Evolutionary conservation across 148 eudicot genomes (phyloP), one percentile per base, ranked within the genome.

Genomic region (Limonium bicolor): DNA sequence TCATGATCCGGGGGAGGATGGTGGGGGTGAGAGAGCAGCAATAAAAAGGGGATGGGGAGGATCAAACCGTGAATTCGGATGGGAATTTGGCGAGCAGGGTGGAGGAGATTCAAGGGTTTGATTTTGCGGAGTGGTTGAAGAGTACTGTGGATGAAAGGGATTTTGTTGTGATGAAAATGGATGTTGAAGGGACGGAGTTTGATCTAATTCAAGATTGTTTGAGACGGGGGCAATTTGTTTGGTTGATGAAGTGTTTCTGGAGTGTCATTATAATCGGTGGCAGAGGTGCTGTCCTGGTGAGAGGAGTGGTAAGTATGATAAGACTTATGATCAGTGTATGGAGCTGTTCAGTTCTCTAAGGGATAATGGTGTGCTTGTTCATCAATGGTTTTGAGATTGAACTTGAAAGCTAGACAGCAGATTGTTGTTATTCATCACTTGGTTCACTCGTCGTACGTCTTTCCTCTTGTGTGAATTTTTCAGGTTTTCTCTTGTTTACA

Each of bases 151-250:
- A 67, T 0, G 78, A 90, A 65, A 68, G 43, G 34, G 95, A 90
- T 52, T 84, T 65, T 50, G 95, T 90, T 38, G 97, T 90, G 62
- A 75, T 90, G 87, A 90, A 90, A 61, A 90, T 90, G 97, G 97
- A 80, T 61, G 93, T 90, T 14, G 95, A 84, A 68, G 97, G 93
- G 40, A 80, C 93, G 0, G 97, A 84, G 56, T 90, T 90, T 44
- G 77, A 84, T 52, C 65, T 90, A 62, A 77, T 90, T 11, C 97
- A 0, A 75, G 77, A 70, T 56, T 90, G 68, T 51, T 84, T 60
- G 69, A 90, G 34, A 84, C 97, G 0, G 95, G 97, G 4, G 97
- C 97, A 0, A 90, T 90, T 48, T 90, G 97, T 49, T 71, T 84
- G 74, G 77, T 88, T 2, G 95, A 88, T 46, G 97, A 88, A 67